These are phyloP conservation scores for Ophiostoma populinum DNA, from an alignment of 2,329 filamentous ascomycete species.

Conservation along the genomic window DNA sequence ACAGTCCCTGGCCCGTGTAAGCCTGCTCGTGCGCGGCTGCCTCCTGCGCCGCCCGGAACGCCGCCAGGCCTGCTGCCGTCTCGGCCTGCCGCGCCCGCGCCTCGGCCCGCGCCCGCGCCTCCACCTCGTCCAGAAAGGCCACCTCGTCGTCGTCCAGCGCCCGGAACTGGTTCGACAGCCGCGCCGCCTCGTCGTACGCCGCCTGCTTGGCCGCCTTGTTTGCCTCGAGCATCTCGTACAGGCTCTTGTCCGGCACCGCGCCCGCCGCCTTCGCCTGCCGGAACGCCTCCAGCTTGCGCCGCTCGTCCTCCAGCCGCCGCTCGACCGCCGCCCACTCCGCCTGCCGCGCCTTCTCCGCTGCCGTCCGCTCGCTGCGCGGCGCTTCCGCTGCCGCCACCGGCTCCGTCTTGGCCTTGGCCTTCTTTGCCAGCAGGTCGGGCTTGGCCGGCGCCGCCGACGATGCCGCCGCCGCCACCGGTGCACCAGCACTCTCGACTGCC, in stretches of 20 bases:
- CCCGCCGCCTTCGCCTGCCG: constrained; percentile 21
- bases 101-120: constrained; percentile 29
- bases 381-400: too few relatives aligned
- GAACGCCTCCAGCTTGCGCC: constrained; percentile 32
- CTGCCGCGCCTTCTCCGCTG: too few relatives aligned
- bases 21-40: constrained; percentile 8
- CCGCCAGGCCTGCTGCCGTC: constrained; percentile 36
- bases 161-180: constrained; percentile 60
- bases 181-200: constrained; percentile 58
- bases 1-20: constrained; percentile 2
- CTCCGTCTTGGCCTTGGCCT: too few relatives aligned
- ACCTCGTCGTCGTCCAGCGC: constrained; percentile 64
- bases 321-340: constrained; percentile 49
- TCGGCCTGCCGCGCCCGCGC: constrained; percentile 38
- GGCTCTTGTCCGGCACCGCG: constrained; percentile 35
- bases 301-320: constrained; percentile 43
- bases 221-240: constrained; percentile 62
- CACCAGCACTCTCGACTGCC: too few relatives aligned
- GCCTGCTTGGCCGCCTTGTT: constrained; percentile 80
- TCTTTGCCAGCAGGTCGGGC: too few relatives aligned
- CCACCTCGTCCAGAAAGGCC: constrained; percentile 50
- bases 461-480: too few relatives aligned
- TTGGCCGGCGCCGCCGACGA: too few relatives aligned
- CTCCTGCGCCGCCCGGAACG: constrained; percentile 28
- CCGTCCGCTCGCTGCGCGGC: too few relatives aligned